These are phyloP conservation scores for Scutellaria baicalensis DNA, from an alignment of 257 asterid species.

Conservation along the genomic window DNA sequence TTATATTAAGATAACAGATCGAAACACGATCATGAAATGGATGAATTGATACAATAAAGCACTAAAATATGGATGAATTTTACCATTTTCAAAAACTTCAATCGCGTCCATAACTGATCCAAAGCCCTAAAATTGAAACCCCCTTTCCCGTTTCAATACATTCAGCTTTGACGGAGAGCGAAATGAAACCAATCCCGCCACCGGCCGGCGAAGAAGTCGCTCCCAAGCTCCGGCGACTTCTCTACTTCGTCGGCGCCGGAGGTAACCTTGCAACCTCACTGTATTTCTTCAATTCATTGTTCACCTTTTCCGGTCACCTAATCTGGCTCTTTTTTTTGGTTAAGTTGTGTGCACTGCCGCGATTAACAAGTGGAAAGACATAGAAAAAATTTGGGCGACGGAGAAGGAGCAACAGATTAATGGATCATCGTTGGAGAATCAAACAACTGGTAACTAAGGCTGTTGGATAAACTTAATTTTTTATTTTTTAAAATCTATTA, in stretches of 20 bases:
- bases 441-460: conserved; percentile 30
- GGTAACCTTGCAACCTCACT: conserved; percentile 16
- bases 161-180: background rate
- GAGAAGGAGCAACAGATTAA: conserved; percentile 32
- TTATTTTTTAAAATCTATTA: background rate
- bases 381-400: conserved; percentile 24
- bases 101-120: no score
- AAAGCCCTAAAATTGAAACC: background rate
- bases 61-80: no score
- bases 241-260: conserved; percentile 58
- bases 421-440: conserved; percentile 22
- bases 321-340: background rate
- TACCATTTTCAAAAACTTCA: no score
- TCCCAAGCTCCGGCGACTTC: conserved; percentile 42
- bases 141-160: background rate
- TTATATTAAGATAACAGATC: no score
- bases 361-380: conserved; percentile 55
- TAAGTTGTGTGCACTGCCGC: conserved; percentile 45
- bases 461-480: conserved; percentile 14
- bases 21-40: no score
- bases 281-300: background rate
- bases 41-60: no score
- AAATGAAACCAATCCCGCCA: conserved; percentile 8
- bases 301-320: background rate
- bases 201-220: conserved; percentile 46